These are phyloP conservation scores for Chlamydomonas applanata DNA, from an alignment of 139 green algal species.

Conservation along the genomic window DNA sequence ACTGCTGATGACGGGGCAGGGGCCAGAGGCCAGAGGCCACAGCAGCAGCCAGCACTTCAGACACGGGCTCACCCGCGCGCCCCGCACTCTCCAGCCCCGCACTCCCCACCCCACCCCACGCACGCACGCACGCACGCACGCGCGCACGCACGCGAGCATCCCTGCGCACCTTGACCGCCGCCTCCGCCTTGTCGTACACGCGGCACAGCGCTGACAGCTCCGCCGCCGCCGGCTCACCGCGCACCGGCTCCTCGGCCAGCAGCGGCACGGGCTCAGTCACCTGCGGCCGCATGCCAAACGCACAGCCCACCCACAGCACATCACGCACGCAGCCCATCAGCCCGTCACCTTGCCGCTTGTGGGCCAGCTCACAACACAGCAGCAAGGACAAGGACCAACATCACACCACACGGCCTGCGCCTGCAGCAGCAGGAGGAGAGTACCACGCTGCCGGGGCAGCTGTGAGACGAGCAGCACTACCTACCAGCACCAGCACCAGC, in stretches of 20 bases:
- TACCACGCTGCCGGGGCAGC: background rate
- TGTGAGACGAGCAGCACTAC: background rate
- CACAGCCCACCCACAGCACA: slow-evolving; percentile 1
- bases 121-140: too few relatives aligned
- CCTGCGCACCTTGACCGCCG: slow-evolving; percentile 9
- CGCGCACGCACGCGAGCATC: too few relatives aligned
- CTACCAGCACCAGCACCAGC: slow-evolving; percentile 7
- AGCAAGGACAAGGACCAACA: too few relatives aligned
- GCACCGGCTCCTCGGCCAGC: slow-evolving; percentile 4
- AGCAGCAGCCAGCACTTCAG: too few relatives aligned
- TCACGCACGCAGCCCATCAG: slow-evolving; percentile 1
- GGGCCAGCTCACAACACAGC: too few relatives aligned
- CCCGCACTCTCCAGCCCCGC: too few relatives aligned
- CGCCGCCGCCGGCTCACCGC: background rate
- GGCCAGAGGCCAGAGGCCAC: too few relatives aligned
- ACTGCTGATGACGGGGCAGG: too few relatives aligned
- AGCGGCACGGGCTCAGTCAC: slow-evolving; percentile 5
- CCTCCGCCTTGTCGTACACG: slow-evolving; percentile 9
- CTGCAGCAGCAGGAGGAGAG: background rate
- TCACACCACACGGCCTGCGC: too few relatives aligned
- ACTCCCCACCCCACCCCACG: too few relatives aligned
- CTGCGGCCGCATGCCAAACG: background rate
- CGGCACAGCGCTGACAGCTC: slow-evolving; percentile 1
- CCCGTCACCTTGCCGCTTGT: too few relatives aligned
- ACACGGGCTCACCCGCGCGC: too few relatives aligned